These are phyloP conservation scores for Rhizoclosmatium sp. DNA, from an alignment of 192 early-diverging fungal genomes.

Conservation along the genomic window DNA sequence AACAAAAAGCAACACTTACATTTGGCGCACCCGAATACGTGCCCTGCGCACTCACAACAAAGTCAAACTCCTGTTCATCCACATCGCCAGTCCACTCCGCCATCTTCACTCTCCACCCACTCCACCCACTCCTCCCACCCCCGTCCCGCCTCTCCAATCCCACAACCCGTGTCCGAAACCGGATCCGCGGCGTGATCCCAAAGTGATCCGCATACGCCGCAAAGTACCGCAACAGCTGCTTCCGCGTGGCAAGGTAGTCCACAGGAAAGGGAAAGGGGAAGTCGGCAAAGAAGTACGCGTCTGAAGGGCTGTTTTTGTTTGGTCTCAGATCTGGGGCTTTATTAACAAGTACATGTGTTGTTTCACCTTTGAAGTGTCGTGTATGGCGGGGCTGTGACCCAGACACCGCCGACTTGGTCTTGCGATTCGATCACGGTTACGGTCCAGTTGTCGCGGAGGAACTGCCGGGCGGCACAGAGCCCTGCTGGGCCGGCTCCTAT, in stretches of 20 bases:
- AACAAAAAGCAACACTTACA: not conserved
- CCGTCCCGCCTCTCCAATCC: not conserved
- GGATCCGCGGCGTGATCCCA: not conserved
- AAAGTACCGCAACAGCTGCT: conserved; percentile 3
- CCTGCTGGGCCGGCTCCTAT: conserved; percentile 11
- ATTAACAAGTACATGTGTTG: too few relatives aligned
- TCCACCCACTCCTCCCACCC: not conserved
- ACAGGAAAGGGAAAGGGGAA: conserved; percentile 12
- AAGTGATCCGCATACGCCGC: not conserved
- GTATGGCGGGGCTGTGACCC: not conserved
- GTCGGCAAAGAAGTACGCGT: conserved; percentile 13
- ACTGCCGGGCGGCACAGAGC: conserved; percentile 4
- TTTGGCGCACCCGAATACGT: conserved; percentile 3
- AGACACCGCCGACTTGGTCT: not conserved
- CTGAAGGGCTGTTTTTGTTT: not conserved
- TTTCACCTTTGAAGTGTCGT: too few relatives aligned
- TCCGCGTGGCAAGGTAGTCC: not conserved
- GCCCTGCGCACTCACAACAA: conserved; percentile 17
- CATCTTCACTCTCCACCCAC: not conserved
- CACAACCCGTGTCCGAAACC: not conserved
- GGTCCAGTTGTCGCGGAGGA: not conserved
- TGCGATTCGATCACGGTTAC: not conserved
- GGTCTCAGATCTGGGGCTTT: not conserved
- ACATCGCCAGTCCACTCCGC: not conserved
- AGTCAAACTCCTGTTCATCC: conserved; percentile 2